phyloP scores from a whole-genome alignment of 768 basidiomycete genomes.

The Lactarius pseudohatsudake region DNA sequence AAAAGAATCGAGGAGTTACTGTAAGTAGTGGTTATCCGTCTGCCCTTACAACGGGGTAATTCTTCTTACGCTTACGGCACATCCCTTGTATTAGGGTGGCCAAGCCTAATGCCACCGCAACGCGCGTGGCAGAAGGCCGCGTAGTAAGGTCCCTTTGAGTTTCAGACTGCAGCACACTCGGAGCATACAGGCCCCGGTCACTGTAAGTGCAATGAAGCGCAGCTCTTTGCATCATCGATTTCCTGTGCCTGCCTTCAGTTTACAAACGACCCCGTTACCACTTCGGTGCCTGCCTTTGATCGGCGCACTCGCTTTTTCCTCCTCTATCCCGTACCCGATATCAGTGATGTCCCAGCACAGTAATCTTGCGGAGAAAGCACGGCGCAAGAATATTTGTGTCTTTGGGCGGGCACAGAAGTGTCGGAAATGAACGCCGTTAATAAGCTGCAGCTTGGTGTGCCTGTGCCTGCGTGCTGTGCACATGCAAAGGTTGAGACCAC shows the following conservation, averaged over 20 bases:
- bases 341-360: background rate
- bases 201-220: background rate
- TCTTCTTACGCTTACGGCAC: slow-evolving; percentile 11
- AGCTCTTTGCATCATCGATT: background rate
- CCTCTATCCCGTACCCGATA: background rate
- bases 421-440: slow-evolving; percentile 1
- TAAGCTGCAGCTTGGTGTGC: slow-evolving; percentile 10
- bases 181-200: background rate
- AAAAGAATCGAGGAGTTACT: background rate
- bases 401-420: background rate
- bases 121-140: background rate
- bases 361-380: slow-evolving; percentile 7
- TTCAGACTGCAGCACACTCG: background rate
- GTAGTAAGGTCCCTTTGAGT: background rate
- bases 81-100: background rate
- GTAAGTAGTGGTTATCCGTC: slow-evolving; percentile 1
- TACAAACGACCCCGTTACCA: background rate
- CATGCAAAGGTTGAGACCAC: background rate
- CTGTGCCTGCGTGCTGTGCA: slow-evolving; percentile 25
- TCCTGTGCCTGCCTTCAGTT: background rate
- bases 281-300: slow-evolving; percentile 14
- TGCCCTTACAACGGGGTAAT: background rate
- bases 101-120: slow-evolving; percentile 3
- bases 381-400: slow-evolving; percentile 1
- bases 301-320: slow-evolving; percentile 4